phyloP scores from a whole-genome alignment of 116 monocot species.

The Trichopus zeylanicus region DNA sequence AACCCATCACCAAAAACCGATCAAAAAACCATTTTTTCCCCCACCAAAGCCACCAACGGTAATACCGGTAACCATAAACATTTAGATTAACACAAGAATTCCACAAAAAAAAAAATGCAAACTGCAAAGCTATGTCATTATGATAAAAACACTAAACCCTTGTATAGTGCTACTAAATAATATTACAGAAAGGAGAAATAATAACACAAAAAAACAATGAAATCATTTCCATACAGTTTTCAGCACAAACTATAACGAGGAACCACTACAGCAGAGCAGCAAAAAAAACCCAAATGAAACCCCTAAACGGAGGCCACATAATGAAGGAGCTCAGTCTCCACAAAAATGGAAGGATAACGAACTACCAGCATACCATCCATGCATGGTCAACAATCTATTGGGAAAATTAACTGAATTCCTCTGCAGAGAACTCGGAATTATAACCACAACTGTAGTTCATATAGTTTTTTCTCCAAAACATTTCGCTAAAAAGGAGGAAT shows the following conservation, averaged over 20 bases:
- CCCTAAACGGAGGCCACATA: too few species aligned
- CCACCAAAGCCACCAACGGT: not conserved
- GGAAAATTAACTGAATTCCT: too few species aligned
- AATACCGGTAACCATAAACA: not conserved
- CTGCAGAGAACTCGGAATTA: too few species aligned
- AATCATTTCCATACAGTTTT: not conserved
- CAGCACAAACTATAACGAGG: not conserved
- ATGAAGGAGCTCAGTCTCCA: too few species aligned
- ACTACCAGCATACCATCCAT: too few species aligned
- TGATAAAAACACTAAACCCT: not conserved
- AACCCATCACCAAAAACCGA: conserved; percentile 1
- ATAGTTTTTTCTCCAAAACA: not conserved
- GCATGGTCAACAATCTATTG: too few species aligned
- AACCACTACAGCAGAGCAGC: too few species aligned
- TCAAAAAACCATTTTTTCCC: not conserved
- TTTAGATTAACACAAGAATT: not conserved
- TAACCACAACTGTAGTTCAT: not conserved
- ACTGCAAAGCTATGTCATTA: too few species aligned
- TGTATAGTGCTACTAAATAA: not conserved
- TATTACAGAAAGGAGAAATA: too few species aligned
- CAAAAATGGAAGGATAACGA: too few species aligned
- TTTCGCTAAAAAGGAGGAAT: not conserved
- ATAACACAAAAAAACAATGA: not conserved
- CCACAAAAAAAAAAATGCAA: not conserved
- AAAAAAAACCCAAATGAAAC: too few species aligned